Conservation (phyloP, 495 filamentous ascomycete species). For the Neurospora sp. region DNA sequence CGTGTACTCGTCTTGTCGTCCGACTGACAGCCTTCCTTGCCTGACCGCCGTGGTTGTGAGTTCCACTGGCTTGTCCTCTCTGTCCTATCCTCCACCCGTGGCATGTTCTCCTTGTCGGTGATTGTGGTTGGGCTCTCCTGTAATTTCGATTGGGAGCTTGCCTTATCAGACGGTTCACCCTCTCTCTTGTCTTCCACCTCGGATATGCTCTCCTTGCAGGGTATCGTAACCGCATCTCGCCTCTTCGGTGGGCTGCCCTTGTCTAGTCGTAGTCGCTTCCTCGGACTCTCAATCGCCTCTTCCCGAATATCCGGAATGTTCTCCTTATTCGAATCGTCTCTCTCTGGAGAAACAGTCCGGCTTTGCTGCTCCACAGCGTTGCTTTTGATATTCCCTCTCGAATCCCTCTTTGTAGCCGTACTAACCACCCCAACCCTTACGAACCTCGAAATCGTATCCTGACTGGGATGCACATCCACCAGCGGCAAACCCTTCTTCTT, state of each 20-base stretch:
- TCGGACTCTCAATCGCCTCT: background rate
- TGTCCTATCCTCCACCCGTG: background rate
- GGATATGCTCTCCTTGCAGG: background rate
- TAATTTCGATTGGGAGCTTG: background rate
- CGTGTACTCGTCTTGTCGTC: background rate
- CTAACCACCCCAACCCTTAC: constrained; percentile 18
- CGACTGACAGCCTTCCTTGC: background rate
- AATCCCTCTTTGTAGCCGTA: constrained; percentile 7
- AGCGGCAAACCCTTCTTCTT: constrained; percentile 31
- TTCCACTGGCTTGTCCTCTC: background rate
- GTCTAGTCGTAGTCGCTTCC: background rate
- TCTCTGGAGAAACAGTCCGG: constrained; percentile 2
- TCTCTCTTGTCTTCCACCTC: background rate
- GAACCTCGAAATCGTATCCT: constrained; percentile 35
- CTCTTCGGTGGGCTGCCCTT: constrained; percentile 1
- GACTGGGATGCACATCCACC: constrained; percentile 30
- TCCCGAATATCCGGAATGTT: background rate
- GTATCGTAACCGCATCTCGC: background rate
- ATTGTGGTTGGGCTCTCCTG: background rate
- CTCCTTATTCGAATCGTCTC: background rate
- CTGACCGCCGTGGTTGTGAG: background rate
- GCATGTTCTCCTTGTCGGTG: background rate
- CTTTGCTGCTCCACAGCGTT: constrained; percentile 4
- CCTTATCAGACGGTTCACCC: background rate
- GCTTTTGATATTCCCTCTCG: constrained; percentile 1